Evolutionary conservation across 805 yeast species (phyloP), one percentile per base, ranked within the genome.

Genomic region (Metschnikowia similis): DNA sequence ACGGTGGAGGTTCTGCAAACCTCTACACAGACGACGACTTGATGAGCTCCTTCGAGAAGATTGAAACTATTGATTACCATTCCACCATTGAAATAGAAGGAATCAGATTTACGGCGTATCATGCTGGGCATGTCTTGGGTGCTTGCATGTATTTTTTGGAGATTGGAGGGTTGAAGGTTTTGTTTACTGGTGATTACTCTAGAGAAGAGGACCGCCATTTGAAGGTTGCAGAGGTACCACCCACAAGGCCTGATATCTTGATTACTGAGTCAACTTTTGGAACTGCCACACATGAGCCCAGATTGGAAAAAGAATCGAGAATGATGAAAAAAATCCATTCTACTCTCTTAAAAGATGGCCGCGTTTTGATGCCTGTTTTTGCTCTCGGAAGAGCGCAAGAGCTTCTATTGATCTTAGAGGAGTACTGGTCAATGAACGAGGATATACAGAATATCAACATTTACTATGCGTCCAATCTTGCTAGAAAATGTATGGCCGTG

Each of bases 81-180:
- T 89, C 97, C 4, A 94, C 99, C 0, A 80, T 89, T 56, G 98
- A 94, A 59, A 87, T 91, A 34, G 95, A 88, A 51, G 99, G 99
- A 47, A 85, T 94, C 49, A 77, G 94, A 62, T 92, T 94, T 72
- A 94, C 99, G 1, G 99, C 99, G 1, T 94, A 86, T 66, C 99
- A 92, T 70, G 99, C 99, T 7, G 99, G 99, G n/a, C 99, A 94
- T 76, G 99, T 94, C 10, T 74, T 94, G 40, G 99, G 99, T 48
- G 98, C 99, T 9, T 97, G 98, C 10, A 94, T 94, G 98, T 94
- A 85, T 66, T 84, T 94, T 56, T 81, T 94, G 44, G 99, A 94
- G 66, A 86, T 94, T 60, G 97, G 96, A 16, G 97, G 97, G 0
- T 71, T 92, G 51, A 87, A 89, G 57, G 77, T 89, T 0, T 67